Evolutionary conservation across 176 grass and related monocot genomes (phyloP).

Genomic region (Metroxylon sagu): DNA sequence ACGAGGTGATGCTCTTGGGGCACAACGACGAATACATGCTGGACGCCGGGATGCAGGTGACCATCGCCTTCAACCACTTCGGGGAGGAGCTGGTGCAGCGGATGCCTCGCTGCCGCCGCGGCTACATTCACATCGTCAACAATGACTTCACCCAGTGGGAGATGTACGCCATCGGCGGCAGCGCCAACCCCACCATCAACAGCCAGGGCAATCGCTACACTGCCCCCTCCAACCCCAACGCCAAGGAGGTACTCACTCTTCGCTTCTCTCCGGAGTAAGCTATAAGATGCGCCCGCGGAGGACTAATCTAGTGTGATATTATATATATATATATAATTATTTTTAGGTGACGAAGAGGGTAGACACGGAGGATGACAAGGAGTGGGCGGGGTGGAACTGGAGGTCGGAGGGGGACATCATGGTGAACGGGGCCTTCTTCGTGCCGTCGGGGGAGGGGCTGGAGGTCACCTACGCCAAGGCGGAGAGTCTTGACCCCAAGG

Average conservation of each 20-base stretch:
- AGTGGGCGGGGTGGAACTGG: constrained; percentile 6
- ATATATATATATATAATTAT: too few relatives aligned
- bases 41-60: constrained; percentile 1
- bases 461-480: background rate
- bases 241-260: too few relatives aligned
- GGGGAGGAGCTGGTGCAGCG: constrained; percentile 5
- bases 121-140: background rate
- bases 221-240: background rate
- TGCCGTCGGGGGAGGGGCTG: background rate
- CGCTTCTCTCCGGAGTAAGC: too few relatives aligned
- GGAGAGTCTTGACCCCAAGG: constrained; percentile 52
- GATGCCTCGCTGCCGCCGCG: constrained; percentile 2
- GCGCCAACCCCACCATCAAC: constrained; percentile 7
- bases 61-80: constrained; percentile 11
- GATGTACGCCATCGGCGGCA: constrained; percentile 4
- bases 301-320: too few relatives aligned
- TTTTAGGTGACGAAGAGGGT: constrained; percentile 3
- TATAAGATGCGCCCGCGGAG: too few relatives aligned
- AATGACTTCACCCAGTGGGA: constrained; percentile 7
- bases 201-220: constrained; percentile 2
- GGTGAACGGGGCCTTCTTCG: constrained; percentile 7
- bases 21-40: background rate
- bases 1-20: constrained; percentile 3
- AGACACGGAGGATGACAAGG: background rate
- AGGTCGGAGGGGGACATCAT: constrained; percentile 1